A percentile compares a stretch with the other conserved stretches of the same genome.
phyloP scores from a whole-genome alignment of 108 stramenopile genomes.

The Cyclotella distinguenda region DNA sequence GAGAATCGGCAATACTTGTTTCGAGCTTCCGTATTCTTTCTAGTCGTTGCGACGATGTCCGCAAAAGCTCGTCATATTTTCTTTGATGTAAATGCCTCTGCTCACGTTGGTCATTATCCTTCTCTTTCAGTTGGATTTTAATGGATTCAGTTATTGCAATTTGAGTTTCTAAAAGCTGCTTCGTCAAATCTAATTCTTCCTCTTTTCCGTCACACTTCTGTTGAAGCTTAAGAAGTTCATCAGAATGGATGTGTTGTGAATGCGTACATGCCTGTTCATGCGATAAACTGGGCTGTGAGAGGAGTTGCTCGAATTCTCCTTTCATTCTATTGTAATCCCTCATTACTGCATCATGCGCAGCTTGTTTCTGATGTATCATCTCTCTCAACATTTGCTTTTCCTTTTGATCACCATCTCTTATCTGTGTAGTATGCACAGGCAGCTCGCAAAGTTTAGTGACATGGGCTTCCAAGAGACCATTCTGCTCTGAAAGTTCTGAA shows the following conservation, averaged over 20 bases:
- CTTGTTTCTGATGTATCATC: conserved; percentile 5
- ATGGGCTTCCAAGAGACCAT: conserved; percentile 33
- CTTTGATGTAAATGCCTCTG: background rate
- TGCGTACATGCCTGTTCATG: background rate
- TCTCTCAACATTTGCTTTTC: background rate
- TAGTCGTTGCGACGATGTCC: conserved; percentile 15
- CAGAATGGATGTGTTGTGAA: background rate
- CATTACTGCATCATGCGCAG: background rate
- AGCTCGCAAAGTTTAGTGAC: conserved; percentile 18
- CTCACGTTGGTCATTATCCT: background rate
- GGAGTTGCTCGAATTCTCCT: background rate
- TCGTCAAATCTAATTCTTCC: background rate
- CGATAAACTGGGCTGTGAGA: background rate
- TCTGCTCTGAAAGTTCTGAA: conserved; percentile 26
- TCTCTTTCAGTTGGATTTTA: conserved; percentile 8
- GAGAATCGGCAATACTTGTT: background rate
- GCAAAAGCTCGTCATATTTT: conserved; percentile 7
- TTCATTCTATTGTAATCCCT: background rate
- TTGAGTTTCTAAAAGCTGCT: conserved; percentile 16
- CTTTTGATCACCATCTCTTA: background rate
- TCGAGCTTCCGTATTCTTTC: conserved; percentile 30
- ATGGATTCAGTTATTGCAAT: conserved; percentile 10
- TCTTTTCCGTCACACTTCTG: conserved; percentile 2
- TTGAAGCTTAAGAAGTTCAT: background rate
- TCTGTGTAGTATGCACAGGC: background rate